Percentiles rank a stretch among this genome's conserved stretches.
phyloP scores from a whole-genome alignment of 1,284 basidiomycete genomes.

The Melampsora americana region DNA sequence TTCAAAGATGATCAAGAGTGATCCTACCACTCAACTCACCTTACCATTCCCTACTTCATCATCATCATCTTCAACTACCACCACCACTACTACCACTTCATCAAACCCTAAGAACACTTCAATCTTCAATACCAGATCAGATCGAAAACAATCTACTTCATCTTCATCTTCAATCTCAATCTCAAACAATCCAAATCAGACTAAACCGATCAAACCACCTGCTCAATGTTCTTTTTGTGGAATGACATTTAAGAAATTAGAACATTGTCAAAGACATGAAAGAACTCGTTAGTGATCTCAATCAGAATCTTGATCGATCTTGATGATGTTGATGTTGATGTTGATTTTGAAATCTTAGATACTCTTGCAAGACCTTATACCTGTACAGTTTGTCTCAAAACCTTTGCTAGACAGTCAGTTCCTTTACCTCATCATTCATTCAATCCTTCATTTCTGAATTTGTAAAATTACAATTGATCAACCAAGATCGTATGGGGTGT shows the following conservation, averaged over 20 bases:
- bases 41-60: constrained; percentile 1
- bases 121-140: not conserved
- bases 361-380: constrained; percentile 36
- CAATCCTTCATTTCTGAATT: too few relatives aligned
- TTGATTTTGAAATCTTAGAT: constrained; percentile 11
- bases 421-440: too few relatives aligned
- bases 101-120: not conserved
- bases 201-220: constrained; percentile 23
- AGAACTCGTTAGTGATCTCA: constrained; percentile 37
- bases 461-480: too few relatives aligned
- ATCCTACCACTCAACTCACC: not conserved
- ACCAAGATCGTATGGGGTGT: too few relatives aligned
- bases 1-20: too few relatives aligned
- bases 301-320: not conserved
- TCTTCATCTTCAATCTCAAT: too few relatives aligned
- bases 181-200: constrained; percentile 3
- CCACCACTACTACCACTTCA: not conserved
- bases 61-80: not conserved
- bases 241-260: constrained; percentile 43
- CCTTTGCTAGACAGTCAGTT: constrained; percentile 43
- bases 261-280: constrained; percentile 44
- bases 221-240: constrained; percentile 42
- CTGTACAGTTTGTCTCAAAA: constrained; percentile 38
- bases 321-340: not conserved
- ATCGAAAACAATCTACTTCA: not conserved